Conservation (phyloP, 2,329 filamentous ascomycete species). For the Epichloe amarillans region DNA sequence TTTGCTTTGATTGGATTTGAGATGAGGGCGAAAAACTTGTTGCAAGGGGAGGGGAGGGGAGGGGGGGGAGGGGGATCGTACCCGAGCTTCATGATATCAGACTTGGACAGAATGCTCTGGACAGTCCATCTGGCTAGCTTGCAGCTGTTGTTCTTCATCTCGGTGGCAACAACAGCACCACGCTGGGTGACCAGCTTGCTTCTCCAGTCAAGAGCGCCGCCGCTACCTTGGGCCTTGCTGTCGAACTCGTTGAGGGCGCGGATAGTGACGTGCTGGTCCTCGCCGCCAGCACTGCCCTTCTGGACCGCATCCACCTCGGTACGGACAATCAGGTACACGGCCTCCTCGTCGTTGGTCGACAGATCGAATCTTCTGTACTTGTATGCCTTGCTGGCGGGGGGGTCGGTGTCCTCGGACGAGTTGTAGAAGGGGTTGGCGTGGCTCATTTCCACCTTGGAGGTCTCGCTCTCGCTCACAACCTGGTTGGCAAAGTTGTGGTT, state of each 20-base stretch:
- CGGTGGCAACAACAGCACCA: constrained; percentile 92
- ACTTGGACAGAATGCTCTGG: constrained; percentile 89
- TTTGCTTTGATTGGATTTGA: not conserved
- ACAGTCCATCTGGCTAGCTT: constrained; percentile 97
- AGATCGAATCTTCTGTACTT: constrained; percentile 97
- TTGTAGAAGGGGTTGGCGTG: constrained; percentile 98
- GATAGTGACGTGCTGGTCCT: constrained; percentile 82
- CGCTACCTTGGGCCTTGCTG: constrained; percentile 89
- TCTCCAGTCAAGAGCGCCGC: constrained; percentile 92
- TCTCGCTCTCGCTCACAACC: constrained; percentile 73
- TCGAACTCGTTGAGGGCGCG: constrained; percentile 99
- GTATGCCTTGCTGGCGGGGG: constrained; percentile 92
- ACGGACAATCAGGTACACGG: constrained; percentile 82
- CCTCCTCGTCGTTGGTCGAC: constrained; percentile 87
- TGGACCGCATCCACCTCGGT: constrained; percentile 91
- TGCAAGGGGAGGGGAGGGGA: not conserved
- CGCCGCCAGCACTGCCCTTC: constrained; percentile 85
- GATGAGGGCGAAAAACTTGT: not conserved
- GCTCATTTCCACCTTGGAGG: constrained; percentile 66
- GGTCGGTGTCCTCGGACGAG: constrained; percentile 79
- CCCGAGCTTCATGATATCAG: constrained; percentile 98
- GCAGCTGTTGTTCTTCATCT: constrained; percentile 99
- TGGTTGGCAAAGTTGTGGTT: constrained; percentile 99
- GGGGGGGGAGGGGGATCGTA: constrained; percentile 30
- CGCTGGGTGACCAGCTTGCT: constrained; percentile 88